Conservation (phyloP, 2,329 filamentous ascomycete genomes). For the Aureobasidium sp. region DNA sequence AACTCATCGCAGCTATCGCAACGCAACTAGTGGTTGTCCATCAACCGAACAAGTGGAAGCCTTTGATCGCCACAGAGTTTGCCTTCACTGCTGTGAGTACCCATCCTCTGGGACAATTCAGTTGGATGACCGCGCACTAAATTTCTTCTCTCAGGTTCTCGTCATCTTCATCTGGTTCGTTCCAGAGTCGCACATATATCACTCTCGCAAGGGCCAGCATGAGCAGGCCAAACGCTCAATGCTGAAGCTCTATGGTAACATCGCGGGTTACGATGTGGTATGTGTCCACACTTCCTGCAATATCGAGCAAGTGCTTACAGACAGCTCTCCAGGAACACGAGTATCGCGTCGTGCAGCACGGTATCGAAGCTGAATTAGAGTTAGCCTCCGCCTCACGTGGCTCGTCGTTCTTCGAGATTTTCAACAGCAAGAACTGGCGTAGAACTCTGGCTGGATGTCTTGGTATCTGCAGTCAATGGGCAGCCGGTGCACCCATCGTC, state of each 20-base stretch:
- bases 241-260: slow-evolving; percentile 13
- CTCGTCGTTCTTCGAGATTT: slow-evolving; percentile 15
- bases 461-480: slow-evolving; percentile 16
- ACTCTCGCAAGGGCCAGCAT: slow-evolving; percentile 14
- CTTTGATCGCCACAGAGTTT: slow-evolving; percentile 15
- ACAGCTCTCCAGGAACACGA: slow-evolving; percentile 10
- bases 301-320: neutral
- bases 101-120: neutral
- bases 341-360: slow-evolving; percentile 15
- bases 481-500: slow-evolving; percentile 15
- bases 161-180: slow-evolving; percentile 14
- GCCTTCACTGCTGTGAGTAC: slow-evolving; percentile 14
- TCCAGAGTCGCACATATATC: slow-evolving; percentile 14
- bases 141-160: neutral
- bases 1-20: slow-evolving; percentile 13
- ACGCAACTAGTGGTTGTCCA: slow-evolving; percentile 13
- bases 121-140: neutral
- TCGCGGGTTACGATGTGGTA: slow-evolving; percentile 13
- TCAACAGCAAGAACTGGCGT: slow-evolving; percentile 15
- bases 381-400: slow-evolving; percentile 3
- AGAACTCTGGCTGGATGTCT: slow-evolving; percentile 15
- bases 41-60: slow-evolving; percentile 14
- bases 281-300: no score
- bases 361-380: slow-evolving; percentile 13
- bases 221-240: slow-evolving; percentile 13